Evolutionary conservation across 371 early-diverging fungal species (phyloP), one percentile per base, ranked within the genome.

Genomic region (Mortierella sp.): DNA sequence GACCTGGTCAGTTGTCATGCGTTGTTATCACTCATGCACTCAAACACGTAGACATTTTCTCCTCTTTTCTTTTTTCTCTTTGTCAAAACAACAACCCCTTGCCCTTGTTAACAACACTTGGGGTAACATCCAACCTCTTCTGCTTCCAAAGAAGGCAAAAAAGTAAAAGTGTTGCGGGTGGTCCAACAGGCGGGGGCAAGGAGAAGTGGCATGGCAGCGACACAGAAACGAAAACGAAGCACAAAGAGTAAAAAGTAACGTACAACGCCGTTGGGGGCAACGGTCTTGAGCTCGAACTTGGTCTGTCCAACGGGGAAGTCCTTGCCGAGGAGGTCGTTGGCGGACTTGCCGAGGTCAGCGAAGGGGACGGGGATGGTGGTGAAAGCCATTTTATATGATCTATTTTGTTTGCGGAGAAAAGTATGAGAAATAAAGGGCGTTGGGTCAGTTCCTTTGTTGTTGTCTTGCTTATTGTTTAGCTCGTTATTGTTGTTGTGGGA

Each of bases 211-310:
- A 63, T 34, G 0, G 63, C 34, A 63, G 34, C 63, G n/a, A 34
- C 7, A 72, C 26, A 47, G 13, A 72, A n/a, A n/a, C 2, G 24
- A 4, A 45, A 45, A 14, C n/a, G 44, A 48, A 13, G 52, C 50
- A 24, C 34, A 21, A 55, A 26, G 19, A 57, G 28, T 21, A 52
- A 65, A 52, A 14, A 72, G 13, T 54, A 38, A 93, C 96, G 87
- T 95, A 97, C 97, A 75, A 98, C 96, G 89, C 98, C 98, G 92
- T 97, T 97, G 88, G 96, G 90, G 78, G 99, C 95, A 86, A 94
- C 94, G 89, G 97, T 97, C 95, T 98, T 98, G 89, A 97, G 96
- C 90, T 99, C 99, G 84, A 99, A 95, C 94, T 97, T 98, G 86
- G 96, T 94, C 78, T 94, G 91, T 81, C 97, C 98, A 80, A 96